Base-by-base conservation (phyloP, 2,329 filamentous ascomycete genomes). In the Penicillium sp. region DNA sequence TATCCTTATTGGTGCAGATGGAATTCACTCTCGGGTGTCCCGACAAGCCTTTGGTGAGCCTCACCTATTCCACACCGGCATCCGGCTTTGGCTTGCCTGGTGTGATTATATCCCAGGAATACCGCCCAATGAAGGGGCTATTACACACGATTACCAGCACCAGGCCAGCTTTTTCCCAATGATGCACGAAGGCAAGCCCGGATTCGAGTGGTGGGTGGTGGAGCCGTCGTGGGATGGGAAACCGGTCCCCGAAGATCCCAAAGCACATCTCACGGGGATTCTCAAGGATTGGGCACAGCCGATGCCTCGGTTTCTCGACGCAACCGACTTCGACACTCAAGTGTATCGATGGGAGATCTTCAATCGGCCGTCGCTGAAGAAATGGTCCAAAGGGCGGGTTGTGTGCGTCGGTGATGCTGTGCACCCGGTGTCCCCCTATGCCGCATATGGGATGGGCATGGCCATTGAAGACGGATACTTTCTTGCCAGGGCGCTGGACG, bases 121-220 rank as follows among this genome's bases (percentile, higher is more conserved):
- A 11, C 58, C 60, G 0, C 38, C 52, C 1, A 55, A 64, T 33
- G 19, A 60, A n/a, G 64, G 64, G 28, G 43, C 64, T 8, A 61
- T 68, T 7, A 63, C 63, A 1, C 66, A 68, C 22, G 55, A 63
- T 45, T 63, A 46, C 57, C 57, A 67, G 16, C 33, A 68, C 22
- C 65, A 68, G 25, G 66, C 65, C 2, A 68, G 66, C 33, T 68
- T 58, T 40, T 68, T 68, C 30, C 65, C 61, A 4, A 67, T 67
- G 66, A 46, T 65, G 1, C 65, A 67, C 14, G 58, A 68, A 10
- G 65, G 63, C 11, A 65, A 67, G 40, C 65, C 65, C 0, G 66
- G 63, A 3, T 67, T 67, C 19, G 65, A 68, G 35, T 68, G 64
- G 66, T 66, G 66, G 66, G 63, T 68, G 4, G 65, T 68, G 7